Percentiles rank a stretch among this genome's conserved stretches.
These are phyloP conservation scores for Haberlea rhodopensis DNA, from an alignment of 257 asterid genomes.

Conservation along the genomic window DNA sequence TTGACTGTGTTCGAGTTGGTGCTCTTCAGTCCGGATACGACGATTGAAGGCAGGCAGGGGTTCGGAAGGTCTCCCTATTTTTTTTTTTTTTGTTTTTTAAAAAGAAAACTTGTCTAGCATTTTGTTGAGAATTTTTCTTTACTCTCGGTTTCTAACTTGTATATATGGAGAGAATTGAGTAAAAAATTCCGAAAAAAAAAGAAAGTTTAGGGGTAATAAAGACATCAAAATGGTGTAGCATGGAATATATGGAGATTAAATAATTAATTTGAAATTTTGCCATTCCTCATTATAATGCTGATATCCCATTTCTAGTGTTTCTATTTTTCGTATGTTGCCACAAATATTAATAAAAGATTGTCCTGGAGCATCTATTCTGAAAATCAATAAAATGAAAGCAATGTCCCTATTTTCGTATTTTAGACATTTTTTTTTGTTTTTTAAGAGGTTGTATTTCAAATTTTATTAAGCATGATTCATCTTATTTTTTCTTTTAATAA, in stretches of 20 bases:
- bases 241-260: conserved; percentile 5
- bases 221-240: not conserved
- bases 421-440: no score
- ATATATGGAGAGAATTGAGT: conserved; percentile 18
- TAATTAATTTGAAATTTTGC: not conserved
- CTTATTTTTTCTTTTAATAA: no score
- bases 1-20: conserved; percentile 12
- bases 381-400: no score
- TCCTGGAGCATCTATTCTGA: no score
- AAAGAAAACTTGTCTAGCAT: conserved; percentile 6
- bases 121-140: conserved; percentile 16
- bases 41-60: conserved; percentile 12
- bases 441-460: no score
- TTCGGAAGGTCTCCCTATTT: conserved; percentile 15
- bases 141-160: conserved; percentile 23
- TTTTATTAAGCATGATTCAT: no score
- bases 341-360: no score
- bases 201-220: not conserved
- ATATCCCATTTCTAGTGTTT: no score
- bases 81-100: conserved; percentile 11
- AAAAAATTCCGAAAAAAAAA: no score
- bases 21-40: conserved; percentile 7
- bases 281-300: not conserved
- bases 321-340: no score
- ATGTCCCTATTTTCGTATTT: no score